Evolutionary conservation across 2,329 filamentous ascomycete genomes (phyloP).

Genomic region (Trichophyton rubrum): DNA sequence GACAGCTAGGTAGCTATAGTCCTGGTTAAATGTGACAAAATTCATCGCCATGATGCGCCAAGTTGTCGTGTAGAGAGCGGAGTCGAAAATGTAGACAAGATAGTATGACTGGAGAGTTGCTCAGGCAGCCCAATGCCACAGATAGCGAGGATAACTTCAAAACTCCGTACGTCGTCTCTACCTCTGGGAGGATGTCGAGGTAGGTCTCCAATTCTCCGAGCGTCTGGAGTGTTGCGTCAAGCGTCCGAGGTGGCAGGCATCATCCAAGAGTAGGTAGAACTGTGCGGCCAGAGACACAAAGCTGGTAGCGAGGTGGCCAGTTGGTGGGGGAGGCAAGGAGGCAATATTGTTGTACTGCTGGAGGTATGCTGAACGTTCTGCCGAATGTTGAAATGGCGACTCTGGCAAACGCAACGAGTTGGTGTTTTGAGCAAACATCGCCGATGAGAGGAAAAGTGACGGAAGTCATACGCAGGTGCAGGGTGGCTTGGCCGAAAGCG

Average conservation of each 20-base stretch:
- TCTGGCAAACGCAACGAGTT: not conserved
- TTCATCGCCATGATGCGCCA: constrained; percentile 61
- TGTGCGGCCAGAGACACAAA: no score
- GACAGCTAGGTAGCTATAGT: constrained; percentile 92
- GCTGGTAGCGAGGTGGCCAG: no score
- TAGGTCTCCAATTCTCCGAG: not conserved
- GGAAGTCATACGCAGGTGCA: not conserved
- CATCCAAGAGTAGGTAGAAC: no score
- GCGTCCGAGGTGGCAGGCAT: not conserved
- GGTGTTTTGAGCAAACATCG: not conserved
- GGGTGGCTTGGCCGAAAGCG: not conserved
- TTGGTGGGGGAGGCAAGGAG: no score
- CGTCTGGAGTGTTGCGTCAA: not conserved
- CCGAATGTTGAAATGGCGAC: not conserved
- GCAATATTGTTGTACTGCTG: no score
- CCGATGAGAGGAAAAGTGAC: not conserved
- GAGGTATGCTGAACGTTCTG: not conserved
- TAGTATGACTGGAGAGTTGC: not conserved
- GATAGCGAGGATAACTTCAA: not conserved
- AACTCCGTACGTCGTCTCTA: not conserved
- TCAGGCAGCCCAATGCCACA: no score
- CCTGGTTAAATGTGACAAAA: constrained; percentile 98
- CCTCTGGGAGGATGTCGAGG: not conserved
- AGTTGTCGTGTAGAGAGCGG: not conserved
- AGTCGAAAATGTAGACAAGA: not conserved